phyloP scores from a whole-genome alignment of 805 yeast species.

The Sugiyamaella floridensis region DNA sequence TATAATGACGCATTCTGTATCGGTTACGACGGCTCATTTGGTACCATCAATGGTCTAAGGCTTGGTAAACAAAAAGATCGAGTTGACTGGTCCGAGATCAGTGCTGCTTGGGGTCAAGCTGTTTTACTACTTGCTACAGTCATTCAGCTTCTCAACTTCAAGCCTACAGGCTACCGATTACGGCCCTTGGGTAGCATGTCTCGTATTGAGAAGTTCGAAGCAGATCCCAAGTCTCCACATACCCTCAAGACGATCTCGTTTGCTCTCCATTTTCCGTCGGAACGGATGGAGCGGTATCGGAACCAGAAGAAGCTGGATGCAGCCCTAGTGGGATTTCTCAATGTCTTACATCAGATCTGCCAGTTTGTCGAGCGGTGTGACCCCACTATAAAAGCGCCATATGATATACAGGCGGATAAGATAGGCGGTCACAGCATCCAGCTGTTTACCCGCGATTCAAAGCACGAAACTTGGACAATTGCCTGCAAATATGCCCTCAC shows the following conservation, averaged over 20 bases:
- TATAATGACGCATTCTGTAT: conserved; percentile 78
- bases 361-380: conserved; percentile 40
- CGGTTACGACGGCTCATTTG: conserved; percentile 77
- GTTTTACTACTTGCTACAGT: conserved; percentile 63
- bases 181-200: conserved; percentile 84
- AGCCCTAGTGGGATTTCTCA: conserved; percentile 73
- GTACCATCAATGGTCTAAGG: conserved; percentile 78
- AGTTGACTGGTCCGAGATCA: conserved; percentile 86
- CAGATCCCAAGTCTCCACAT: conserved; percentile 34
- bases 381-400: conserved; percentile 57
- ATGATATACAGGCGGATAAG: conserved; percentile 58
- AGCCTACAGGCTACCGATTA: conserved; percentile 52
- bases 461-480: conserved; percentile 80
- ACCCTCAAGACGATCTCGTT: conserved; percentile 30
- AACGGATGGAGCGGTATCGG: conserved; percentile 61
- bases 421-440: conserved; percentile 75
- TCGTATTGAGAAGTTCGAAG: conserved; percentile 52
- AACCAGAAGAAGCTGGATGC: conserved; percentile 72
- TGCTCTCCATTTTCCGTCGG: conserved; percentile 59
- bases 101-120: conserved; percentile 85
- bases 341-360: conserved; percentile 50
- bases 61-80: conserved; percentile 61
- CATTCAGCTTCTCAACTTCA: conserved; percentile 47
- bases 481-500: conserved; percentile 79
- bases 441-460: conserved; percentile 47